Percentiles rank a stretch among this genome's conserved stretches.
phyloP scores from a whole-genome alignment of 306 rosid genomes.

The Quercus parvula region DNA sequence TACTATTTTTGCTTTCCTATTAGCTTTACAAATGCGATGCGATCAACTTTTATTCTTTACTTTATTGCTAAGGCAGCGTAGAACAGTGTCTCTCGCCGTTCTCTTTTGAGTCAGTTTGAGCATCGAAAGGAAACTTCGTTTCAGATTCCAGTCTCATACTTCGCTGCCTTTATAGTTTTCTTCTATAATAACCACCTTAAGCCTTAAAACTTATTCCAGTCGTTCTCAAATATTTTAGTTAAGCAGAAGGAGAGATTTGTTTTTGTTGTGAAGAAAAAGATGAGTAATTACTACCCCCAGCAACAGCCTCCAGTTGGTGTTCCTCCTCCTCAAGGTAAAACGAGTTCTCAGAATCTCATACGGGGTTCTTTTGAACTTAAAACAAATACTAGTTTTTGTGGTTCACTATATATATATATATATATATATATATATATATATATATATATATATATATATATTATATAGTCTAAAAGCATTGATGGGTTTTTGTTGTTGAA shows the following conservation, averaged over 20 bases:
- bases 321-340: constrained; percentile 63
- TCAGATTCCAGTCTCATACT: neutral
- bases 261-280: neutral
- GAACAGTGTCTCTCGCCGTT: neutral
- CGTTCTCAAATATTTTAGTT: neutral
- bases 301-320: constrained; percentile 55
- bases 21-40: neutral
- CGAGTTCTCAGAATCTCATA: neutral
- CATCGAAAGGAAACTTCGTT: neutral
- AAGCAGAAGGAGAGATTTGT: neutral
- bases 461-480: neutral
- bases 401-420: no score
- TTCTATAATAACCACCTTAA: neutral
- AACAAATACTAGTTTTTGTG: no score
- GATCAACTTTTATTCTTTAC: neutral
- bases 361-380: no score
- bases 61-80: neutral
- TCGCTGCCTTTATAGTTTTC: neutral
- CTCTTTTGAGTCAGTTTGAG: neutral
- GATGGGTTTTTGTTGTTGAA: neutral
- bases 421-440: neutral
- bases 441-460: neutral
- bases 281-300: constrained; percentile 49
- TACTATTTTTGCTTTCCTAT: neutral
- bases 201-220: neutral